Evolutionary conservation across 2,329 filamentous ascomycete genomes (phyloP), one percentile per base, ranked within the genome.

Genomic region (Colletotrichum sojae): DNA sequence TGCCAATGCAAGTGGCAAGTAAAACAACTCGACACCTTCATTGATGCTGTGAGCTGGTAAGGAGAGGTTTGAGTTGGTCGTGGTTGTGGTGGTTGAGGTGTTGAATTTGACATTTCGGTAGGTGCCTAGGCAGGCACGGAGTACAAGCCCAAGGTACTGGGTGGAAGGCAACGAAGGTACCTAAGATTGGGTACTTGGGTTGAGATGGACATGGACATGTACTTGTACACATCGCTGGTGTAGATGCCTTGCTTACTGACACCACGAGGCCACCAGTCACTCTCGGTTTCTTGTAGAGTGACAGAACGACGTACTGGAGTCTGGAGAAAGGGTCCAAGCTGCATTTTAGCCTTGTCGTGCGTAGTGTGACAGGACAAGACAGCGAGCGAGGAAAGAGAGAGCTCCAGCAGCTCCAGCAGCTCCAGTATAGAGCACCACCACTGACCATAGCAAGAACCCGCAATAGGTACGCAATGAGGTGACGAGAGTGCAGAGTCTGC

Each of bases 251-350:
- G 31, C 40, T 43, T 43, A 15, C 40, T 43, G 40, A 43, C 40
- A n/a, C 40, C 40, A 43, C 40, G 15, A 43, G 12, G 25, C 52
- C 45, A 49, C n/a, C 43, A 51, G n/a, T 51, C 51, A 48, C 25
- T 55, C n/a, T 10, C 13, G 5, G 49, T 63, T 55, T 48, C 60
- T 22, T 36, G 40, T 64, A 58, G 31, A 64, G 53, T 36, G 51
- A 27, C 54, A 18, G 31, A 49, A 27, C 43, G 12, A 13, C 27
- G 10, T 36, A 53, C 40, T 55, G 60, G 25, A 55, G n/a, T 25
- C 31, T 36, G 63, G 43, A 48, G 45, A 46, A 39, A 51, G 36
- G 51, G 51, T 43, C 43, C 61, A 57, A 63, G 57, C 57, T 40
- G 57, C 57, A 36, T 13, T 25, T 46, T 22, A 43, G 46, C 36